Evolutionary conservation across 2,329 filamentous ascomycete genomes (phyloP).

Genomic region (Emmonsia crescens): DNA sequence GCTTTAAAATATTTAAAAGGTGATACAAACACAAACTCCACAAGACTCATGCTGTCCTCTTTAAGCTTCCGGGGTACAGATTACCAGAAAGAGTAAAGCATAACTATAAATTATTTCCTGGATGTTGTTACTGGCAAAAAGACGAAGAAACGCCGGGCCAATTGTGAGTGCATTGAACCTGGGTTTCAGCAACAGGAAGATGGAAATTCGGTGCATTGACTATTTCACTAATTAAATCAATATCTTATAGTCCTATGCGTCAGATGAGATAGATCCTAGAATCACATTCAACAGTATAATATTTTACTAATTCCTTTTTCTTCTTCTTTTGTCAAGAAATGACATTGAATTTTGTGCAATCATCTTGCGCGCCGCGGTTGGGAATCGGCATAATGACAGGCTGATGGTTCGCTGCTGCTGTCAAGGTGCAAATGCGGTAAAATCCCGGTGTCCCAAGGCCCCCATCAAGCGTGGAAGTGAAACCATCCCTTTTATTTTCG

Average conservation of each 20-base stretch:
- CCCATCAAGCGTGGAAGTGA: slow-evolving; percentile 32
- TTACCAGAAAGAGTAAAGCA: not conserved
- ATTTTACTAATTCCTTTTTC: not conserved
- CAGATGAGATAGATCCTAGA: not conserved
- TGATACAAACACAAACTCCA: not conserved
- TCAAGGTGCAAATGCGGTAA: slow-evolving; percentile 57
- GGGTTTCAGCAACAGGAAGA: no score
- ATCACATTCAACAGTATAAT: not conserved
- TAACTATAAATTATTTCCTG: not conserved
- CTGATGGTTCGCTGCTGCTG: slow-evolving; percentile 54
- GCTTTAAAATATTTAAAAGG: not conserved
- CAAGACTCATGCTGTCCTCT: not conserved
- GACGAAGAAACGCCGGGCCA: not conserved
- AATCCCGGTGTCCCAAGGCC: slow-evolving; percentile 49
- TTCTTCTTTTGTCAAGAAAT: not conserved
- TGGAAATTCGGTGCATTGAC: no score
- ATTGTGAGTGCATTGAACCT: no score
- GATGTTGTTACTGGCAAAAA: not conserved
- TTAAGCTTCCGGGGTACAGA: not conserved
- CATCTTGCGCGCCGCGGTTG: slow-evolving; percentile 56
- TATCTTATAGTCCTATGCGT: not conserved
- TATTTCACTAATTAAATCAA: no score
- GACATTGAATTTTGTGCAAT: slow-evolving; percentile 46
- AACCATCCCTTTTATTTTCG: slow-evolving; percentile 24
- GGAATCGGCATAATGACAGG: slow-evolving; percentile 56